These are phyloP conservation scores for Calophaca sinica DNA, from an alignment of 306 rosid species.

Conservation along the genomic window DNA sequence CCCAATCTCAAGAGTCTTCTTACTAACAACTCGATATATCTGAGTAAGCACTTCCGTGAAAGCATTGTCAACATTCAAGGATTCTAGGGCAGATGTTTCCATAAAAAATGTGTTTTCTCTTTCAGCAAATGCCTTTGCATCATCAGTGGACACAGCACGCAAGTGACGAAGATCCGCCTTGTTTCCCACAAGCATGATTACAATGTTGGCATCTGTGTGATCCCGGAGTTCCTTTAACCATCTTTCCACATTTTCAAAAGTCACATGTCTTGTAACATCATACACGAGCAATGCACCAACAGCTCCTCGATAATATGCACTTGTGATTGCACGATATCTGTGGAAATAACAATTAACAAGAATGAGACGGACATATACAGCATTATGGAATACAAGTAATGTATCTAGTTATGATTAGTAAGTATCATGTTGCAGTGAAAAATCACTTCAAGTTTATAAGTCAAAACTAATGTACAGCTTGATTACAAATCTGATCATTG, in stretches of 20 bases:
- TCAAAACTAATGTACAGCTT: not conserved
- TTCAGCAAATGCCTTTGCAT: slow-evolving; percentile 73
- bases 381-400: not conserved
- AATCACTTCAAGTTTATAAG: not conserved
- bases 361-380: slow-evolving; percentile 38
- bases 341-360: slow-evolving; percentile 30
- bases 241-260: slow-evolving; percentile 82
- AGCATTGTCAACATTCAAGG: slow-evolving; percentile 79
- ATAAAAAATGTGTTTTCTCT: slow-evolving; percentile 74
- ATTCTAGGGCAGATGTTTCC: slow-evolving; percentile 86
- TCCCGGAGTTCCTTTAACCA: slow-evolving; percentile 89
- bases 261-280: slow-evolving; percentile 78
- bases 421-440: slow-evolving; percentile 9
- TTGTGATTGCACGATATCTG: slow-evolving; percentile 87
- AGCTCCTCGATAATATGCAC: slow-evolving; percentile 86
- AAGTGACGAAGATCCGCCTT: slow-evolving; percentile 86
- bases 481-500: not conserved
- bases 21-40: slow-evolving; percentile 73
- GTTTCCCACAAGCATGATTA: slow-evolving; percentile 86
- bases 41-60: slow-evolving; percentile 88
- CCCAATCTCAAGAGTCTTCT: slow-evolving; percentile 79
- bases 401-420: not conserved
- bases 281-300: slow-evolving; percentile 87
- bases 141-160: slow-evolving; percentile 70
- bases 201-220: slow-evolving; percentile 88